Base-by-base conservation (phyloP, 2,329 filamentous ascomycete species). In the Xylariales sp. region DNA sequence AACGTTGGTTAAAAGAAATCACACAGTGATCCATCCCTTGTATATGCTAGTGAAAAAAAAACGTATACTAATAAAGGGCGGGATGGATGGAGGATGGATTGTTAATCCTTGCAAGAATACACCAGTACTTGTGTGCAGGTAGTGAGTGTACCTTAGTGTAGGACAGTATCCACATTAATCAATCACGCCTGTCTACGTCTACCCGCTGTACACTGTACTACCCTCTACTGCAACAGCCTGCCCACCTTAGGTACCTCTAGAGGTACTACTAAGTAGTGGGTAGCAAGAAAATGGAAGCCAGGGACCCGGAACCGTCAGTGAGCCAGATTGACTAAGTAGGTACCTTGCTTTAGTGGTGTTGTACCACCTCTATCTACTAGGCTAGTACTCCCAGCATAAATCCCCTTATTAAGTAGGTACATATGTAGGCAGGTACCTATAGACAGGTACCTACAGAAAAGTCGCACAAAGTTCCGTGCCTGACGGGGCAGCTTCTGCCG, bases 401-500 rank as follows among this genome's bases (percentile, higher is more conserved):
- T 46, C 12, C 39, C 12, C 39, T 14, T 14, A 14, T 23, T 23
- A 23, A 23, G 23, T 23, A 23, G 2, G 23, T 28, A 61, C 48
- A 54, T 36, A 34, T 34, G 23, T 23, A 23, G 23, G 23, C 23
- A 49, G 46, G 46, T 28, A 61, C 48, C 39, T 57, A 54, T 36
- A 34, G 52, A 2, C 23, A 23, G 23, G 23, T 23, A 23, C 23
- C 23, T 54, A 41, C 9, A 41, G 39, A 23, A 45, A 18, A 28
- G 53, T 56, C 39, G 28, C 12, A 55, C 53, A 64, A 49, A 41
- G 41, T 54, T 64, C 48, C 60, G 54, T 67, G 59, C 60, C 55
- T 63, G 58, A 63, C 58, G 46, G 54, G 64, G 59, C 59, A 63
- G 46, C 53, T 57, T 66, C 59, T 67, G 32, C 64, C 64, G 59